phyloP scores from a whole-genome alignment of 2,329 filamentous ascomycete species.

The Aspergillus fumigatus region DNA sequence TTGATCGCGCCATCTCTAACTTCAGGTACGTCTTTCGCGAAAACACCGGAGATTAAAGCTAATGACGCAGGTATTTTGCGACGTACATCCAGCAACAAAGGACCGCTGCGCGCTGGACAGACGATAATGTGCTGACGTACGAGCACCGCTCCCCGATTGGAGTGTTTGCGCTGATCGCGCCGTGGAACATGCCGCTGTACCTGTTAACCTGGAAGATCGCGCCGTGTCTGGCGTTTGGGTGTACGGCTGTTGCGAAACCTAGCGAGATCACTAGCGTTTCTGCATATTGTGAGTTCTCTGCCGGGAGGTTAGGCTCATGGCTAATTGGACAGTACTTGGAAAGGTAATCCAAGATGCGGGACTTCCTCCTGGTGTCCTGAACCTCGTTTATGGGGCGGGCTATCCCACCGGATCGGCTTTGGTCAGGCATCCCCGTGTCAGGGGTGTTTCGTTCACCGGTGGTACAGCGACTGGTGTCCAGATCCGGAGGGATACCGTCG shows the following conservation, averaged over 20 bases:
- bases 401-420: conserved; percentile 11
- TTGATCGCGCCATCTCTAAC: conserved; percentile 15
- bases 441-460: conserved; percentile 16
- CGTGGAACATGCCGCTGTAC: conserved; percentile 19
- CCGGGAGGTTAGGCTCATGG: neutral
- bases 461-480: conserved; percentile 12
- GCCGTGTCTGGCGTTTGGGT: conserved; percentile 18
- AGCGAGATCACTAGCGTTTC: conserved; percentile 16
- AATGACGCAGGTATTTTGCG: conserved; percentile 4
- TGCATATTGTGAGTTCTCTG: conserved; percentile 8
- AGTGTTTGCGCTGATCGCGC: conserved; percentile 16
- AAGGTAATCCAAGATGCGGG: conserved; percentile 12
- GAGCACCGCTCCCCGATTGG: conserved; percentile 17
- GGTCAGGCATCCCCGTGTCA: conserved; percentile 11
- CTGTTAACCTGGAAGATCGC: conserved; percentile 19
- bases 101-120: conserved; percentile 7
- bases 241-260: conserved; percentile 15
- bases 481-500: conserved; percentile 16
- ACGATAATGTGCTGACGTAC: conserved; percentile 11
- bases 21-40: conserved; percentile 4
- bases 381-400: conserved; percentile 13
- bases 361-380: conserved; percentile 13
- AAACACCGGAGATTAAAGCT: no score
- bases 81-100: conserved; percentile 8
- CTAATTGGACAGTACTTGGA: conserved; percentile 9